Percentiles rank a stretch among this genome's conserved stretches.
phyloP scores from a whole-genome alignment of 371 early-diverging fungal genomes.

The Homolaphlyctis polyrhiza region DNA sequence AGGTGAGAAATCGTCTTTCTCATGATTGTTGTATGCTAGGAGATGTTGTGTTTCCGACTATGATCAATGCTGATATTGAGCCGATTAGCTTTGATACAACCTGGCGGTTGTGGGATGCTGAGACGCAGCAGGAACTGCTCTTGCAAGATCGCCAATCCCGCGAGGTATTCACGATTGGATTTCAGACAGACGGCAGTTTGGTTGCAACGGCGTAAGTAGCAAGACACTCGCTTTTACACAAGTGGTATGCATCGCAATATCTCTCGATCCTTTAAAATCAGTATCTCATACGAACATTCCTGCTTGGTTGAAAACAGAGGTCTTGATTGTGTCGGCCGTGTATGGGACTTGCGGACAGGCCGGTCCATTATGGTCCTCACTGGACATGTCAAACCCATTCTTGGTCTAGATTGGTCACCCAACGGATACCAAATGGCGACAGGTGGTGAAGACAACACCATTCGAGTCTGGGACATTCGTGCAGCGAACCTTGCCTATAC shows the following conservation, averaged over 20 bases:
- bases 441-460: constrained; percentile 40
- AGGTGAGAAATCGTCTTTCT: constrained; percentile 42
- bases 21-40: too few species aligned
- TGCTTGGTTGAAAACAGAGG: constrained; percentile 48
- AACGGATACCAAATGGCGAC: constrained; percentile 65
- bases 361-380: constrained; percentile 80
- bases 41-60: too few species aligned
- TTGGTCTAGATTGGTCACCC: constrained; percentile 85
- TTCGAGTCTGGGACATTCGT: constrained; percentile 85
- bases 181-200: constrained; percentile 89
- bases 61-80: too few species aligned
- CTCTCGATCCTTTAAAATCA: background rate
- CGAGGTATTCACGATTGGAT: constrained; percentile 84
- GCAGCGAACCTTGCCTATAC: constrained; percentile 65
- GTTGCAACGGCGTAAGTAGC: constrained; percentile 73
- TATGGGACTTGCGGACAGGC: constrained; percentile 95
- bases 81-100: constrained; percentile 72
- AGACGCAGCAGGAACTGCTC: constrained; percentile 66
- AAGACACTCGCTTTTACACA: background rate
- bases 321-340: constrained; percentile 80
- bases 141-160: constrained; percentile 91
- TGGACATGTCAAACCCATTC: constrained; percentile 88
- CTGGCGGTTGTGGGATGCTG: constrained; percentile 94
- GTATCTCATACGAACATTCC: background rate
- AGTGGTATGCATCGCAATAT: background rate